Base-by-base conservation (phyloP, 148 eudicot genomes). In the Oxyria digyna region DNA sequence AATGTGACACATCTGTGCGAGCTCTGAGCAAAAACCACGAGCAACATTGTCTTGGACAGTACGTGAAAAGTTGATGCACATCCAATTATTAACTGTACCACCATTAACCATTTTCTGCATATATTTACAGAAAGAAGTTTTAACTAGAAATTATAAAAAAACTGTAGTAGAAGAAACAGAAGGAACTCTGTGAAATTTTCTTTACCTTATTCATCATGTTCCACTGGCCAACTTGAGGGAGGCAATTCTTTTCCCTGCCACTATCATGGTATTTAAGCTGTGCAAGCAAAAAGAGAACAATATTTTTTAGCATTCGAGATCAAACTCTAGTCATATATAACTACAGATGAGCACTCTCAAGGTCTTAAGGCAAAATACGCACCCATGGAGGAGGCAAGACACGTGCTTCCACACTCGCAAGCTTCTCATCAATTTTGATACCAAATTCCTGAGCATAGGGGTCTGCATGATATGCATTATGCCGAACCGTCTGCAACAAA, bases 351-450 rank as follows among this genome's bases (percentile, higher is more conserved):
- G 49, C 31, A 66, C 4, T 43, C 48, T 43, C 48, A 7, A 45
- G 5, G 8, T 42, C 13, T 24, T 67, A 29, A 12, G 49, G 18
- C 33, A 65, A n/a, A n/a, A 45, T n/a, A 68, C 69, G 49, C 84
- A 90, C 96, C 94, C 91, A 81, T 8, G 97, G 97, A 20, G 97
- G 82, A 70, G 91, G 94, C 64, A 91, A 88, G 45, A 91, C 87
- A 20, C 97, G 89, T 29, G 94, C 97, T 74, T 87, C 94, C 65
- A 91, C 95, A 62, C 79, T 65, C 4, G 89, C 97, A 54, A 85
- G 85, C 67, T 72, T 84, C 52, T 88, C 83, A 74, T 83, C 85
- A 23, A 91, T 88, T 67, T 78, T 85, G 26, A 91, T 88, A 5
- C 97, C 97, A 62, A 91, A 91, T 67, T 91, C 95, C 68, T 85